phyloP scores from a whole-genome alignment of 2,329 filamentous ascomycete species.

The Lomentospora prolificans region DNA sequence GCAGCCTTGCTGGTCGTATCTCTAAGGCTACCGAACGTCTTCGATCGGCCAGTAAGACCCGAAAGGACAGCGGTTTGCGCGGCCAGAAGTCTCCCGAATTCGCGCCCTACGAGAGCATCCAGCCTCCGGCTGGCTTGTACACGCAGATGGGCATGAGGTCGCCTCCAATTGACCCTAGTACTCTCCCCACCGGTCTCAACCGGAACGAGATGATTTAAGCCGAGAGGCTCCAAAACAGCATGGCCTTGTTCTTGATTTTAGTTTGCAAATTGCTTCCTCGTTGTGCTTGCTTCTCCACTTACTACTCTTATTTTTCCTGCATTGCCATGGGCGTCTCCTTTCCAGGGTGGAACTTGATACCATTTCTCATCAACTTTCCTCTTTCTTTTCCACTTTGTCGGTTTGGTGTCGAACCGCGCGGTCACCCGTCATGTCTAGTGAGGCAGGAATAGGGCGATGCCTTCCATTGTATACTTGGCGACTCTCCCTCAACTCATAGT shows the following conservation, averaged over 20 bases:
- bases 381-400: conserved; percentile 6
- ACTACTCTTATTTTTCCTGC: conserved; percentile 19
- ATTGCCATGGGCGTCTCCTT: conserved; percentile 30
- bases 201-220: conserved; percentile 45
- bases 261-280: not conserved
- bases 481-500: conserved; percentile 11
- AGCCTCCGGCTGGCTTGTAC: conserved; percentile 13
- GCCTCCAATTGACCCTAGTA: conserved; percentile 12
- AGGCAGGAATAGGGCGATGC: not conserved
- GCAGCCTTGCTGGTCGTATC: conserved; percentile 42
- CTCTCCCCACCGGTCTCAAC: conserved; percentile 37
- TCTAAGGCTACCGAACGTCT: conserved; percentile 50
- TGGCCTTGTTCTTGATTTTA: not conserved
- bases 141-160: conserved; percentile 19
- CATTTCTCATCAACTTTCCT: conserved; percentile 8
- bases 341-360: conserved; percentile 2
- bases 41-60: conserved; percentile 47
- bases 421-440: not conserved
- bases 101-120: conserved; percentile 33
- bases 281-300: not conserved
- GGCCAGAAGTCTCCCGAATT: conserved; percentile 1
- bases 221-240: not conserved
- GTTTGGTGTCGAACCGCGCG: conserved; percentile 11
- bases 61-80: conserved; percentile 31
- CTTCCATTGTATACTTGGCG: conserved; percentile 13